Conservation (phyloP, 1,139 yeast species). For the Saccharomycopsis crataegensis region DNA sequence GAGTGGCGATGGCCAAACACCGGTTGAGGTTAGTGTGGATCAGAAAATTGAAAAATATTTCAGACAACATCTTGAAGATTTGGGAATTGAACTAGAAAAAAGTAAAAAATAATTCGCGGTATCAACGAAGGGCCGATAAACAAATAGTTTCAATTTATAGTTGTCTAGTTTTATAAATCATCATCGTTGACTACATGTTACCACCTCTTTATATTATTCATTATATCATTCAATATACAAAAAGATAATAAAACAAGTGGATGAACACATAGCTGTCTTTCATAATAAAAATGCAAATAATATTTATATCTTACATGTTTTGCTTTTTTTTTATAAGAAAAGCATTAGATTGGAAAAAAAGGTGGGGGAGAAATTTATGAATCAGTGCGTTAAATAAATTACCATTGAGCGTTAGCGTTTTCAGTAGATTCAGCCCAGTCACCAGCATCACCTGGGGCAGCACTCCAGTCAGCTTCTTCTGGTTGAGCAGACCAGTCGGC, state of each 20-base stretch:
- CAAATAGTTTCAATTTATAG: neutral
- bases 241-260: no score
- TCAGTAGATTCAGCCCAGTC: slow-evolving; percentile 21
- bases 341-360: slow-evolving; percentile 10
- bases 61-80: slow-evolving; percentile 13
- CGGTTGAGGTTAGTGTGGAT: slow-evolving; percentile 57
- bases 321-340: neutral
- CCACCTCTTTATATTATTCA: no score
- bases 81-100: slow-evolving; percentile 3
- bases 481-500: slow-evolving; percentile 76
- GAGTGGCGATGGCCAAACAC: slow-evolving; percentile 48
- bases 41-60: slow-evolving; percentile 46
- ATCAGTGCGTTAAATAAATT: slow-evolving; percentile 11
- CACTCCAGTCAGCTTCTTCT: slow-evolving; percentile 71
- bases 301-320: no score
- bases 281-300: no score
- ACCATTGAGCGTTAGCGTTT: slow-evolving; percentile 19
- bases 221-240: no score
- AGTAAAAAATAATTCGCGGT: neutral
- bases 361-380: slow-evolving; percentile 1
- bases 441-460: slow-evolving; percentile 43
- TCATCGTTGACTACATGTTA: no score
- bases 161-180: no score
- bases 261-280: no score
- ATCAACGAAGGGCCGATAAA: neutral